Evolutionary conservation across 768 basidiomycete genomes (phyloP).

Genomic region (Boletus bicolor): DNA sequence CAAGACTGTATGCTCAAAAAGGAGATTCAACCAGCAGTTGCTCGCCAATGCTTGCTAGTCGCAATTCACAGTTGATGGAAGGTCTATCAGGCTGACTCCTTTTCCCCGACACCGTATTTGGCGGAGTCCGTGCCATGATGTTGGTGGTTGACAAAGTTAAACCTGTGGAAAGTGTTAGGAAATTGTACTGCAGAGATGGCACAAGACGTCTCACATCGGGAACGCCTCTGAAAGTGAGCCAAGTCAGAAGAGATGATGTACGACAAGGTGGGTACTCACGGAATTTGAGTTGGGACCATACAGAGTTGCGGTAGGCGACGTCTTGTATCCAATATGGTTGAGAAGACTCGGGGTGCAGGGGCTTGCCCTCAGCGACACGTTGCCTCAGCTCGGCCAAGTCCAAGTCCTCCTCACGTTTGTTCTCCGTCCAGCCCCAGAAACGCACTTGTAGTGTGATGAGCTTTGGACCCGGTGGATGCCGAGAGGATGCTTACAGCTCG

Average conservation of each 20-base stretch:
- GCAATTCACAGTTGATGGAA: slow-evolving; percentile 7
- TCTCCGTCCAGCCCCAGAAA: slow-evolving; percentile 96
- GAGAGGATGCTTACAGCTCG: slow-evolving; percentile 58
- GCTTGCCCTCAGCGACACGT: slow-evolving; percentile 71
- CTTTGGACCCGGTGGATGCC: slow-evolving; percentile 5
- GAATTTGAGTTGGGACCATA: slow-evolving; percentile 92
- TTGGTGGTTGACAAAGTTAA: slow-evolving; percentile 92
- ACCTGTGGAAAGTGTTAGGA: slow-evolving; percentile 48
- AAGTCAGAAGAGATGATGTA: slow-evolving; percentile 7
- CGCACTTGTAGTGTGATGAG: slow-evolving; percentile 51
- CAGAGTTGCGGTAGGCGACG: slow-evolving; percentile 84
- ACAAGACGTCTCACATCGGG: slow-evolving; percentile 58
- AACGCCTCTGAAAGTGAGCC: slow-evolving; percentile 50
- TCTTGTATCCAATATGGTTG: slow-evolving; percentile 85
- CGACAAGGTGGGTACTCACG: slow-evolving; percentile 45
- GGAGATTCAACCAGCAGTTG: not conserved
- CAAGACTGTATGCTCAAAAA: not conserved
- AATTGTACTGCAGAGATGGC: not conserved
- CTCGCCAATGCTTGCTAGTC: not conserved
- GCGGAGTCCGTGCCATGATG: slow-evolving; percentile 81
- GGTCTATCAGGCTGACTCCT: slow-evolving; percentile 25
- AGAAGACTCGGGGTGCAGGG: slow-evolving; percentile 80
- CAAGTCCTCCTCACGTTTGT: slow-evolving; percentile 72
- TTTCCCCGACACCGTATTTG: slow-evolving; percentile 59
- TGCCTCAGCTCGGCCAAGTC: slow-evolving; percentile 79